Base-by-base conservation (phyloP, 2,329 filamentous ascomycete genomes). In the Xylaria polymorpha region DNA sequence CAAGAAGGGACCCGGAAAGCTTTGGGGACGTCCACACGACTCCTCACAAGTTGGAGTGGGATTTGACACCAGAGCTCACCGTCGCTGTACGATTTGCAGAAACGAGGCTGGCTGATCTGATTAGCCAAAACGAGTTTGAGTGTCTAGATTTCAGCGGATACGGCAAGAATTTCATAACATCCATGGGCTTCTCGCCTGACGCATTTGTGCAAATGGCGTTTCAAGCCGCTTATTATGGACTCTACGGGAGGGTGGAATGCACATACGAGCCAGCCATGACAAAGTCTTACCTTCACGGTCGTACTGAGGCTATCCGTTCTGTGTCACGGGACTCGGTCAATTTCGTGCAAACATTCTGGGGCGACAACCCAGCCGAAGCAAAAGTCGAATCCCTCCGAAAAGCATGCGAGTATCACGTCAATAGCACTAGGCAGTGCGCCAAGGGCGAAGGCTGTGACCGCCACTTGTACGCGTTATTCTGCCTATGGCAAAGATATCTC, bases 161-260 rank as follows among this genome's bases (percentile, higher is more conserved):
- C 75, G 96, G 96, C 73, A 98, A 98, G 85, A 97, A 96, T 80
- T 98, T 98, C 78, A 98, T 99, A 81, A 98, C 94, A 0, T 94
- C 92, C 0, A 97, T 97, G 91, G 95, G 95, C 8, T 97, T 98
- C 81, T 98, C 95, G 0, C 95, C 96, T 0, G 96, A 98, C 79
- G 96, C 96, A 0, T 99, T 97, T 78, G 93, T 99, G 22, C 96
- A 99, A 80, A 98, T 99, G 95, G 96, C 96, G 0, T 98, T 98
- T 83, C 96, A 99, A 80, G 95, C 95, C 4, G 95, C 96, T 0
- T 98, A 99, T 83, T 99, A 98, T 77, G 96, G 96, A 1, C 86
- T 99, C 8, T 99, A 98, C 75, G 96, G 96, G 3, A 90, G 94
- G 4, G 89, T 97, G 1, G 96, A 98, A 80, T 97, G 94, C 78